Evolutionary conservation across 2,329 filamentous ascomycete species (phyloP).

Genomic region (Aspergillus fischeri): DNA sequence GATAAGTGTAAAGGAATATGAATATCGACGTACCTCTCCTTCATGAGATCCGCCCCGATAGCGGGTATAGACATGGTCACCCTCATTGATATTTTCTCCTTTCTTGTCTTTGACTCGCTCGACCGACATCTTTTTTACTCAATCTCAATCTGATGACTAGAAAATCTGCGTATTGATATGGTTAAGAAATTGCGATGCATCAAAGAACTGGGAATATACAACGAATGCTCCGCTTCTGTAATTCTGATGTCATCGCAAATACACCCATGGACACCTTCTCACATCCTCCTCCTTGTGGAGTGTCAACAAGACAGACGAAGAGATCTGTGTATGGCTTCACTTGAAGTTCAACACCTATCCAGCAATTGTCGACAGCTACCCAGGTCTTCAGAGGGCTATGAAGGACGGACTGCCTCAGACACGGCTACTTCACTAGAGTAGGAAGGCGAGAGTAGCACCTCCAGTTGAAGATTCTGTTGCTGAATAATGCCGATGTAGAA

Average conservation of each 20-base stretch:
- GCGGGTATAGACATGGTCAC: slow-evolving; percentile 21
- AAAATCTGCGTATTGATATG: neutral
- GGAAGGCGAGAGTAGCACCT: neutral
- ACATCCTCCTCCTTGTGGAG: neutral
- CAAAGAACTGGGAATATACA: neutral
- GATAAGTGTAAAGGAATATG: neutral
- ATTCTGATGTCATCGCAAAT: neutral
- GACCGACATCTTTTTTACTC: slow-evolving; percentile 8
- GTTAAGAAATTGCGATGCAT: neutral
- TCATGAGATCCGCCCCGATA: slow-evolving; percentile 21
- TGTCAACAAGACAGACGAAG: neutral
- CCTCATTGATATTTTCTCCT: slow-evolving; percentile 17
- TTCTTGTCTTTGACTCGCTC: slow-evolving; percentile 19
- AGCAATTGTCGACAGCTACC: neutral
- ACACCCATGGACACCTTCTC: neutral
- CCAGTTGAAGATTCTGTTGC: neutral
- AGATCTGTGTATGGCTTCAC: neutral
- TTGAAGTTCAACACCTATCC: neutral
- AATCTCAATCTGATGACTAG: neutral
- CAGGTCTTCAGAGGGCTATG: neutral
- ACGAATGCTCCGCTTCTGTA: neutral
- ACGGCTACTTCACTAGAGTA: neutral
- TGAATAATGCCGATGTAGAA: neutral
- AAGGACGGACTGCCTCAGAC: neutral
- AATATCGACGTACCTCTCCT: slow-evolving; percentile 15